These are phyloP conservation scores for Arabis hirsuta DNA, from an alignment of 345 rosid species.

Conservation along the genomic window DNA sequence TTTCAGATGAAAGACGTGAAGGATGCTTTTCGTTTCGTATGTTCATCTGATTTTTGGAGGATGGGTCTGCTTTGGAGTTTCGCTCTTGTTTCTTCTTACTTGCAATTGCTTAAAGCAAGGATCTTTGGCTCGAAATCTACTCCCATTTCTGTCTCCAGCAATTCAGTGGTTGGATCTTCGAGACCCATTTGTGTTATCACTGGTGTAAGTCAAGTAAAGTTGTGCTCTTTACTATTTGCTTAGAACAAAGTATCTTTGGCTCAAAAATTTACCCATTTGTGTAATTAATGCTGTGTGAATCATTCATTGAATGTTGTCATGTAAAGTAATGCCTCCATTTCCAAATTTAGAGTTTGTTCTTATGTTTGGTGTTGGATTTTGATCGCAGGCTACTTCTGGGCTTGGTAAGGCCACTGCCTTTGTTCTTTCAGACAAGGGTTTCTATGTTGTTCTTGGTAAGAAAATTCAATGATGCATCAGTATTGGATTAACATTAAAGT, in stretches of 20 bases:
- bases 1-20: slow-evolving; percentile 43
- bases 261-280: not conserved
- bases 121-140: slow-evolving; percentile 39
- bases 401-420: slow-evolving; percentile 74
- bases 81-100: slow-evolving; percentile 58
- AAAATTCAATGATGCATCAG: not conserved
- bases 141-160: slow-evolving; percentile 39
- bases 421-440: slow-evolving; percentile 72
- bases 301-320: slow-evolving; percentile 6
- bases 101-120: slow-evolving; percentile 50
- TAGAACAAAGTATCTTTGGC: slow-evolving; percentile 26
- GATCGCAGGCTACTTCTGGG: slow-evolving; percentile 74
- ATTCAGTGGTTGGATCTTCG: slow-evolving; percentile 29
- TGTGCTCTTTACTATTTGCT: slow-evolving; percentile 15
- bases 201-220: slow-evolving; percentile 53
- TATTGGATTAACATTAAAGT: not conserved
- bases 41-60: slow-evolving; percentile 58
- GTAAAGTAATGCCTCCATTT: not conserved
- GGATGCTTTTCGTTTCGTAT: slow-evolving; percentile 52
- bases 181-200: slow-evolving; percentile 72
- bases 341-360: not conserved
- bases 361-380: slow-evolving; percentile 10
- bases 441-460: slow-evolving; percentile 71
- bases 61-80: slow-evolving; percentile 68
- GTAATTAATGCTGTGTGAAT: not conserved